Base-by-base conservation (phyloP, 257 asterid genomes). In the Linaria vulgaris region DNA sequence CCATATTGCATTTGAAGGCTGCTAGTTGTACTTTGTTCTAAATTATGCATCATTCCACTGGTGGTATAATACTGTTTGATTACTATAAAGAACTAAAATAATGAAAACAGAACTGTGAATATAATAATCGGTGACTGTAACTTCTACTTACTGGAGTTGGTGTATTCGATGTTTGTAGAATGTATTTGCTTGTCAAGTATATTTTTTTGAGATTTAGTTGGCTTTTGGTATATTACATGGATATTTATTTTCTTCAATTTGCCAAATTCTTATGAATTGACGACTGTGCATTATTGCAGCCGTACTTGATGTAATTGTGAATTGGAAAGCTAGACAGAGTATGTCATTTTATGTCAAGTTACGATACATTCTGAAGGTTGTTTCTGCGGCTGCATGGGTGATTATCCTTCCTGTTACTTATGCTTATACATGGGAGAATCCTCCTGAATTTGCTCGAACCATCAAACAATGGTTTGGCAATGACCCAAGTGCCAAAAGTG, bases 371-470 rank as follows among this genome's bases (percentile, higher is more conserved):
- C 72, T 94, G 16, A 94, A 94, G 83, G 90, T 85, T 65, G 71
- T 87, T 63, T 83, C 94, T 30, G 96, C 99, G 70, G 96, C 96
- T 54, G 85, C 94, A 47, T 94, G 99, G 99, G 99, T 94, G 69
- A 65, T 94, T 67, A 72, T 90, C 69, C 88, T 94, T 23, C 96
- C 99, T 13, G 97, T 94, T 65, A 94, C 96, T 61, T 90, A 94
- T 70, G 96, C 99, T 68, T 94, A 94, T 68, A 78, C 96, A 16
- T 89, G 96, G 97, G 76, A 85, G 62, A 73, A 85, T 75, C 91
- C 99, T 68, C 91, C 97, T 73, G 91, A 86, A 51, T 83, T 94
- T 78, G 97, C 96, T 50, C 97, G 76, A 79, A 80, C 90, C 65
- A 94, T 94, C 66, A 87, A 82, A 78, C 75, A 79, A 69, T 94